Percentiles rank a stretch among this genome's conserved stretches.
Evolutionary conservation across 202 grass and related monocot genomes (phyloP).

Genomic region (Eragrostis tef): DNA sequence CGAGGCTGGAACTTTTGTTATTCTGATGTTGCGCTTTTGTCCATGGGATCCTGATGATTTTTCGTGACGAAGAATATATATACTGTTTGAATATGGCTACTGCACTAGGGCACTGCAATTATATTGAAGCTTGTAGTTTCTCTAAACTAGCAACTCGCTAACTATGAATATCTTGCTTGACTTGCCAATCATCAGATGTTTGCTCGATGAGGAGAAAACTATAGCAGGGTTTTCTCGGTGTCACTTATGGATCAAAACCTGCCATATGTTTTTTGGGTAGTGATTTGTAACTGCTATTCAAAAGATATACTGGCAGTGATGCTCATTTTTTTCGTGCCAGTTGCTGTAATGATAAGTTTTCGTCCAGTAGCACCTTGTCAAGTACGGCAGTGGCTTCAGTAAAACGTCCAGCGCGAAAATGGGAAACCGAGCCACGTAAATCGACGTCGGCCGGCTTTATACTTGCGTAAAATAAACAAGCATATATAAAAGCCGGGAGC

Average conservation of each 20-base stretch:
- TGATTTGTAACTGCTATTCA: not conserved
- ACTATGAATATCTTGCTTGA: not conserved
- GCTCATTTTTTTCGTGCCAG: not conserved
- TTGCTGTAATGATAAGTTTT: not conserved
- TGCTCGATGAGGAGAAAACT: not conserved
- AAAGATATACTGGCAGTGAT: not conserved
- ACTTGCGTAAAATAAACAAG: not conserved
- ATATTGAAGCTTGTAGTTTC: not conserved
- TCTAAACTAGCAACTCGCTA: conserved; percentile 21
- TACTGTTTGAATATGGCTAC: not conserved
- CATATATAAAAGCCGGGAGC: not conserved
- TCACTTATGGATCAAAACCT: not conserved
- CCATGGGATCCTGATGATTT: not conserved
- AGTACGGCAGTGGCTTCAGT: not conserved
- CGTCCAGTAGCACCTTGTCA: not conserved
- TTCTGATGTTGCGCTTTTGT: not conserved
- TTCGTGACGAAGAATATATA: not conserved
- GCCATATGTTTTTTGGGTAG: not conserved
- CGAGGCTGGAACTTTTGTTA: not conserved
- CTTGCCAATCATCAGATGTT: not conserved
- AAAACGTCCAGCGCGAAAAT: not conserved
- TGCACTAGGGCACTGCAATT: not conserved
- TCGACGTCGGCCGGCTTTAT: not conserved
- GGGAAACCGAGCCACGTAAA: not conserved
- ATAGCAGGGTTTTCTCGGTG: not conserved